These are phyloP conservation scores for Gossypium mustelinum DNA, from an alignment of 345 rosid species.

Conservation along the genomic window DNA sequence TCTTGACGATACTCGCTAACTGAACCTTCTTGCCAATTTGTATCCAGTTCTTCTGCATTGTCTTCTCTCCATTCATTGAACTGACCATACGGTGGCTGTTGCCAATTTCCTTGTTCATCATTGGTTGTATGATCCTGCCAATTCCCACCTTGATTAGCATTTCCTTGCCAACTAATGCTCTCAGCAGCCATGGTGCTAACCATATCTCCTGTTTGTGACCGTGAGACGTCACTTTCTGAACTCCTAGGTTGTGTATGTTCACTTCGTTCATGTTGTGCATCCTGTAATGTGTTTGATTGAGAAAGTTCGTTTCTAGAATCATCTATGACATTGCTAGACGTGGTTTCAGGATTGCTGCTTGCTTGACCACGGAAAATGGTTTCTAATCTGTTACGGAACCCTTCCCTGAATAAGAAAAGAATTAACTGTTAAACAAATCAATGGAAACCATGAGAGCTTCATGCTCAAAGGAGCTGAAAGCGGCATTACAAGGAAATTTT, in stretches of 20 bases:
- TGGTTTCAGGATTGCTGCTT: constrained; percentile 46
- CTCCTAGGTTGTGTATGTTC: constrained; percentile 43
- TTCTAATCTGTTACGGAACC: constrained; percentile 78
- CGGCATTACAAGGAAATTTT: not conserved
- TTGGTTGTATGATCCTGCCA: constrained; percentile 42
- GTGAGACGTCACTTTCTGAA: constrained; percentile 34
- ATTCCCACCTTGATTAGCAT: constrained; percentile 37
- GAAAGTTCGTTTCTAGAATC: constrained; percentile 40
- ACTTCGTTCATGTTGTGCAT: constrained; percentile 34
- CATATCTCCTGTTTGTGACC: constrained; percentile 33
- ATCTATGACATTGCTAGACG: constrained; percentile 32
- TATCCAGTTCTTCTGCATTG: constrained; percentile 48
- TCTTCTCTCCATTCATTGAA: constrained; percentile 48
- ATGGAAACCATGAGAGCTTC: constrained; percentile 1
- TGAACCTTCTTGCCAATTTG: constrained; percentile 48
- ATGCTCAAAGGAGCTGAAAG: not conserved
- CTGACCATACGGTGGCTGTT: constrained; percentile 36
- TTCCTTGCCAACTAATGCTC: constrained; percentile 52
- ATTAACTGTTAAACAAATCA: not conserved
- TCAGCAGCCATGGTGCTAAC: constrained; percentile 38
- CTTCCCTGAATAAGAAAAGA: constrained; percentile 57
- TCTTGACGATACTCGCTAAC: constrained; percentile 52
- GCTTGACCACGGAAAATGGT: constrained; percentile 64
- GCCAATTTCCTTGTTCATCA: constrained; percentile 50
- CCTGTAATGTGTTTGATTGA: constrained; percentile 36